Evolutionary conservation across 108 stramenopile species (phyloP), one percentile per base, ranked within the genome.

Genomic region (Conticribra weissflogii): DNA sequence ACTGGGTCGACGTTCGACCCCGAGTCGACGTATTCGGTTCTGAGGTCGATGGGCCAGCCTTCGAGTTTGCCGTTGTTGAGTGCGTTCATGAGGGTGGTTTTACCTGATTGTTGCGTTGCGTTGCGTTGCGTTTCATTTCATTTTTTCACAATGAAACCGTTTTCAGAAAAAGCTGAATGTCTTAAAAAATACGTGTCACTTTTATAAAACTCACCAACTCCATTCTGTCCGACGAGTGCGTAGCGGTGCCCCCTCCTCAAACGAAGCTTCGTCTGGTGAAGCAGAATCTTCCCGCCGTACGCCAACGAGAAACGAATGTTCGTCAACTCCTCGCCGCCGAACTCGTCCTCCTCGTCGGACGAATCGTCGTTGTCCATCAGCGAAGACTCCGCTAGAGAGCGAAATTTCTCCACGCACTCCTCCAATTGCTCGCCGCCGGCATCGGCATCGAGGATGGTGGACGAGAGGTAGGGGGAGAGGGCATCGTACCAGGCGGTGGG

Each of bases 241-340:
- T 99, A 98, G 27, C 94, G 90, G 58, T 93, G 96, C 24, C 97
- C 98, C n/a, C 99, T 84, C 66, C 96, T 83, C 70, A 99, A 70
- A 24, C 87, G 84, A 29, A 99, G 78, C 61, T 94, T 88, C 45
- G 97, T 97, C 75, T 97, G 92, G 76, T 98, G 96, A 50, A 99
- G 81, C 25, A 99, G 78, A 58, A 99, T 98, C 79, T 98, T 98
- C 50, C 97, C 97, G 52, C 98, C 98, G 85, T 98, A 99, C 28
- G 98, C 98, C 33, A 99, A 73, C 45, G 89, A 90, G 83, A 95
- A 93, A 50, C 95, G 88, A 63, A 97, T 83, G 79, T 98, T 87
- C 71, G 93, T 97, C 12, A 98, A 71, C 81, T 95, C 91, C 74
- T 98, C 96, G 24, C 86, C 87, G 9, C 68, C 84, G 49, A 87